Evolutionary conservation across 139 green algal genomes (phyloP).

Genomic region (Chlamydomonas urium): DNA sequence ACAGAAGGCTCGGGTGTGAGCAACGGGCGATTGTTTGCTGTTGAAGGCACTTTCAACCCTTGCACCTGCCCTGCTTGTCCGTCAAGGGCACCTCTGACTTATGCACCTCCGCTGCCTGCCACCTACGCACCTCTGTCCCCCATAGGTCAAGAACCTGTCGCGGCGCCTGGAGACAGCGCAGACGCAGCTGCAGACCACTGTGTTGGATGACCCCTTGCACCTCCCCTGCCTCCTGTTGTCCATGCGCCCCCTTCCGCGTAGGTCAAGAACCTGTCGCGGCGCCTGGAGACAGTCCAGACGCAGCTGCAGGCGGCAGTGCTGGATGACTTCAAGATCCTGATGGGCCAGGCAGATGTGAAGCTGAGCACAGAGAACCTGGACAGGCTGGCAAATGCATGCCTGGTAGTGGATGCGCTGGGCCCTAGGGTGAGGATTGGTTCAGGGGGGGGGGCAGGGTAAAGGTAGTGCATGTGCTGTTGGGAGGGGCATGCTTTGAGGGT

Average conservation of each 20-base stretch:
- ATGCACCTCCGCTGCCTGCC: too few species aligned
- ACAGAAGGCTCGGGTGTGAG: too few species aligned
- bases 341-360: conserved; percentile 61
- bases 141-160: conserved; percentile 22
- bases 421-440: conserved; percentile 49
- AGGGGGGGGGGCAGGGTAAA: background rate
- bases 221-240: too few species aligned
- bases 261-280: conserved; percentile 20
- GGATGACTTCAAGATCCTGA: conserved; percentile 67
- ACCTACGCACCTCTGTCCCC: too few species aligned
- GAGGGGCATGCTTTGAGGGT: too few species aligned
- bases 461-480: background rate
- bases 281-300: conserved; percentile 25
- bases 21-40: too few species aligned
- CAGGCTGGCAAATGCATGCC: conserved; percentile 81
- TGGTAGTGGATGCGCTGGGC: conserved; percentile 88
- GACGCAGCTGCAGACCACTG: conserved; percentile 12
- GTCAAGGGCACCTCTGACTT: too few species aligned
- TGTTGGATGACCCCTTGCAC: conserved; percentile 63
- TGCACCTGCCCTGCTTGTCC: too few species aligned
- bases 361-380: conserved; percentile 68
- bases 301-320: conserved; percentile 28
- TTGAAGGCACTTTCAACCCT: too few species aligned
- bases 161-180: conserved; percentile 24
- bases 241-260: too few species aligned